A percentile compares a stretch with the other conserved stretches of the same genome.
Evolutionary conservation across 2,329 filamentous ascomycete species (phyloP).

Genomic region (Thelonectria blattea): DNA sequence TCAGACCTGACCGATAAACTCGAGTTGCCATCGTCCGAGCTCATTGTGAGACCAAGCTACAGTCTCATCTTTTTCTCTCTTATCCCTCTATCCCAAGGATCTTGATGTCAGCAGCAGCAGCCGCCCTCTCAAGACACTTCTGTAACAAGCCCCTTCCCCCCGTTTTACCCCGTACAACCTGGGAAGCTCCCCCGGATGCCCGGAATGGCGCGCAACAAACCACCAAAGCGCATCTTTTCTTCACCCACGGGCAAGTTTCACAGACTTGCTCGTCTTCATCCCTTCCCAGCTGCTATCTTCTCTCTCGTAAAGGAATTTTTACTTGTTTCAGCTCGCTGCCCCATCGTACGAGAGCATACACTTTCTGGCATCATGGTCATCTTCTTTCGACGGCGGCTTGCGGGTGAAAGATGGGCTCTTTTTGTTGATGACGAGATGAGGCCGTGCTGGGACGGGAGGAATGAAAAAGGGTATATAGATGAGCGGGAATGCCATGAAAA

Average conservation of each 20-base stretch:
- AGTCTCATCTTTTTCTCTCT: conserved; percentile 1
- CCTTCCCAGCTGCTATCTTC: no score
- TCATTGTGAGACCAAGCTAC: conserved; percentile 4
- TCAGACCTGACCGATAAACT: no score
- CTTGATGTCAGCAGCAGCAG: neutral
- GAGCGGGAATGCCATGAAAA: conserved; percentile 1
- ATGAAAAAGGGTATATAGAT: conserved; percentile 22
- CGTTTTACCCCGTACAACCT: neutral
- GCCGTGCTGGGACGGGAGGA: conserved; percentile 8
- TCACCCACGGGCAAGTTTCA: conserved; percentile 14
- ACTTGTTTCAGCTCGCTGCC: conserved; percentile 23
- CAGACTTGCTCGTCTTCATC: neutral
- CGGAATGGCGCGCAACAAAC: neutral
- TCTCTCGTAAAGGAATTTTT: no score
- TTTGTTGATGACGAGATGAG: neutral
- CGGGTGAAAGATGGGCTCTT: neutral
- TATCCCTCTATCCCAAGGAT: neutral
- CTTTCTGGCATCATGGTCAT: conserved; percentile 28
- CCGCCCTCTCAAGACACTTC: conserved; percentile 6
- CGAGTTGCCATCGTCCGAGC: conserved; percentile 1
- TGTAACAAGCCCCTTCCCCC: conserved; percentile 13
- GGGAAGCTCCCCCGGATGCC: conserved; percentile 1
- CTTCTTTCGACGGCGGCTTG: conserved; percentile 6
- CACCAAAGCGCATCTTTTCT: neutral
- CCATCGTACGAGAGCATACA: conserved; percentile 27